Conservation (phyloP, 2,329 filamentous ascomycete species). For the Graphiopsis chlorocephala region DNA sequence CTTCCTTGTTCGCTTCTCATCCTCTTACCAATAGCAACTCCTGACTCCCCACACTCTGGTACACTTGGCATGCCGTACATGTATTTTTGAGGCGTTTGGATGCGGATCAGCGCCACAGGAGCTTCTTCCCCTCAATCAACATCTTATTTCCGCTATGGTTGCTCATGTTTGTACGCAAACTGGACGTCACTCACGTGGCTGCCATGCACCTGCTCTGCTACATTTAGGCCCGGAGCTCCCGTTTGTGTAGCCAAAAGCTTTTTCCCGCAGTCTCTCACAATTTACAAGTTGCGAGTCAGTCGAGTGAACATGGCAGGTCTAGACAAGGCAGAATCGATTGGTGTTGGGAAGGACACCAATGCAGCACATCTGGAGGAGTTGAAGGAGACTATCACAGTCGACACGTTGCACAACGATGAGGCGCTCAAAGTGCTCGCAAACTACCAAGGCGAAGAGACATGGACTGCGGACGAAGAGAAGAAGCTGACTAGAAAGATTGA, state of each 20-base stretch:
- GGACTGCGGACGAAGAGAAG: conserved; percentile 45
- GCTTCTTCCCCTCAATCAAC: conserved; percentile 15
- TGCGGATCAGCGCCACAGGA: conserved; percentile 8
- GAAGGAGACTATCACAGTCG: conserved; percentile 18
- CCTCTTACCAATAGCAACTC: not conserved
- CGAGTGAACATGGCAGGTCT: not conserved
- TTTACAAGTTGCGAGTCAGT: not conserved
- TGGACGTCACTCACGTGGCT: conserved; percentile 4
- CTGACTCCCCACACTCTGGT: not conserved
- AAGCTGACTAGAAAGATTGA: conserved; percentile 44
- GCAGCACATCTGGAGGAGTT: conserved; percentile 16
- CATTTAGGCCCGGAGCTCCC: not conserved
- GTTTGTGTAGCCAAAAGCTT: not conserved
- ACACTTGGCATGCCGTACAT: conserved; percentile 9
- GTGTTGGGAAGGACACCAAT: conserved; percentile 2
- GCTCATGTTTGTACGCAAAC: too few relatives aligned
- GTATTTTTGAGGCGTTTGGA: not conserved
- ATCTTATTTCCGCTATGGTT: not conserved
- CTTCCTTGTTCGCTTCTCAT: not conserved
- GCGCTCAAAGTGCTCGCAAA: conserved; percentile 20
- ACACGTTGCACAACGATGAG: conserved; percentile 21
- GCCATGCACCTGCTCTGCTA: not conserved
- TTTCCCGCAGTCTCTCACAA: not conserved
- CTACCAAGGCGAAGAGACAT: conserved; percentile 28
- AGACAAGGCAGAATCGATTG: not conserved